These are phyloP conservation scores for Pythium periplocum DNA, from an alignment of 352 stramenopile species.

Conservation along the genomic window DNA sequence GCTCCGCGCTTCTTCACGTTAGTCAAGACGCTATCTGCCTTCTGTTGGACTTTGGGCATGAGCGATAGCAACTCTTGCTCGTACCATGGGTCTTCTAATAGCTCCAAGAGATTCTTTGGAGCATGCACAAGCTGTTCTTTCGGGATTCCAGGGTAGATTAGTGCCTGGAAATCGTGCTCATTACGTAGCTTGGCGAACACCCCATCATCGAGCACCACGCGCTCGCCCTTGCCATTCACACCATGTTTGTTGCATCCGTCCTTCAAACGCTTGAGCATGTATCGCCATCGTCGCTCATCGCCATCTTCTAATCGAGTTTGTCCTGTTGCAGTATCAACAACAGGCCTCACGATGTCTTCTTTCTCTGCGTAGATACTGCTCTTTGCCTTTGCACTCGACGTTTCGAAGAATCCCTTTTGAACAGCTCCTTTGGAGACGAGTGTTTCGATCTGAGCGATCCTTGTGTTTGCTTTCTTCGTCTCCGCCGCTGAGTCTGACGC, in stretches of 20 bases:
- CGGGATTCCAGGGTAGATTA: constrained; percentile 78
- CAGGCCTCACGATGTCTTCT: constrained; percentile 29
- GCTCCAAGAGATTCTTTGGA: constrained; percentile 62
- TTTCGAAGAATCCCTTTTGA: constrained; percentile 46
- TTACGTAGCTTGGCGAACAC: constrained; percentile 75
- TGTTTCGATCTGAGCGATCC: constrained; percentile 11
- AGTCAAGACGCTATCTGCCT: constrained; percentile 62
- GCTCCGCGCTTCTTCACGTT: constrained; percentile 82
- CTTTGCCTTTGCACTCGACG: constrained; percentile 14
- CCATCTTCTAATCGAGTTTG: constrained; percentile 22
- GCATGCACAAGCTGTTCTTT: constrained; percentile 56
- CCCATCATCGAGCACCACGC: constrained; percentile 67
- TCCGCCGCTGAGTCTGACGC: constrained; percentile 18
- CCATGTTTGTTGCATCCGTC: constrained; percentile 46
- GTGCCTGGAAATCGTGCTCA: constrained; percentile 60
- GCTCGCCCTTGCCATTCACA: constrained; percentile 47
- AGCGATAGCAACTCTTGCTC: constrained; percentile 66
- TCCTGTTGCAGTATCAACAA: constrained; percentile 17
- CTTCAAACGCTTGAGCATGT: constrained; percentile 61
- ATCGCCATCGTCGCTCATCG: constrained; percentile 45
- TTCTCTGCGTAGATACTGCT: constrained; percentile 66
- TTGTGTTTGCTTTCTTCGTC: constrained; percentile 45
- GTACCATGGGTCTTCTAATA: constrained; percentile 79
- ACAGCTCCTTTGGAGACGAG: constrained; percentile 16
- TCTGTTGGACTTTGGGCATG: constrained; percentile 79